phyloP scores from a whole-genome alignment of 2,329 filamentous ascomycete genomes.

The Atkinsonella hypoxylon region DNA sequence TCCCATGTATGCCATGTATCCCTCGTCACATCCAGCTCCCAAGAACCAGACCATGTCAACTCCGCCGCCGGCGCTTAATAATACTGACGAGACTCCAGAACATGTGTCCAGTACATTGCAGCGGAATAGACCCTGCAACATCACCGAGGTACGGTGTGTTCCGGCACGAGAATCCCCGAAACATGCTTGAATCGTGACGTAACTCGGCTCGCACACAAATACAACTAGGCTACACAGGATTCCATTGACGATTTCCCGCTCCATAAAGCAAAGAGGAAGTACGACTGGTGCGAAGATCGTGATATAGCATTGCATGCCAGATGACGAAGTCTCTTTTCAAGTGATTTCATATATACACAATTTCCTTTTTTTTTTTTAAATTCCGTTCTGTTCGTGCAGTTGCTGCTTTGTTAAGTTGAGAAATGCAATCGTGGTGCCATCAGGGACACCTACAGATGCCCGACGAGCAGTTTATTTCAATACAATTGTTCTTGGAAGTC shows the following conservation, averaged over 20 bases:
- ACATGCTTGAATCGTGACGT: background rate
- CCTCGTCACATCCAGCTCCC: conserved; percentile 2
- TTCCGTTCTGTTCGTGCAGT: background rate
- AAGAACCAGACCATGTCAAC: background rate
- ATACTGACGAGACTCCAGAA: background rate
- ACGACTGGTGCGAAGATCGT: background rate
- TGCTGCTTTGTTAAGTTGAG: background rate
- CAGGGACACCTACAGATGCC: no score
- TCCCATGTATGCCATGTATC: no score
- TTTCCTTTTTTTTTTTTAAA: background rate
- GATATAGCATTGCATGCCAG: background rate
- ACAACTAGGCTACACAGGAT: background rate
- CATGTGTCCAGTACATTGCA: background rate
- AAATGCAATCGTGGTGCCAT: no score
- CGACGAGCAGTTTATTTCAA: no score
- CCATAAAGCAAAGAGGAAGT: background rate
- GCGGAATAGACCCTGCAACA: background rate
- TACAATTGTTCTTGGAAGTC: no score
- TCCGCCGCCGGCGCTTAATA: background rate
- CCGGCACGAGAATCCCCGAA: background rate
- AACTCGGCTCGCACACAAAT: background rate
- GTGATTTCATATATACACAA: background rate
- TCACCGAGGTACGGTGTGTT: background rate
- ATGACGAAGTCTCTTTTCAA: background rate
- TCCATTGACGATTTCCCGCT: background rate